Evolutionary conservation across 257 asterid genomes (phyloP).

Genomic region (Paulownia fortunei): DNA sequence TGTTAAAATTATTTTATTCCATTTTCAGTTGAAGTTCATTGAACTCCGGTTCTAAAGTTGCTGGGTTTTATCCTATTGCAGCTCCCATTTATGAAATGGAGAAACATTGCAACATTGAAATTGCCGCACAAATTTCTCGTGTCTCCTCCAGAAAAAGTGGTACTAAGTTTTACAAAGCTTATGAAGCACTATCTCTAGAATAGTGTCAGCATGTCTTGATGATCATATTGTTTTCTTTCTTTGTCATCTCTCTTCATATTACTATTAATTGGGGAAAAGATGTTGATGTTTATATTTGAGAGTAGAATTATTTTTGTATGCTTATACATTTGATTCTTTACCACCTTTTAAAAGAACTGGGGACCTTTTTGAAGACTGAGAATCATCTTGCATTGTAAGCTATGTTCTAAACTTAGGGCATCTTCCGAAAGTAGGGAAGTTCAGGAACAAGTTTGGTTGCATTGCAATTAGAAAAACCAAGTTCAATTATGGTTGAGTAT

Average conservation of each 20-base stretch:
- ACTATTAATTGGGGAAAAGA: neutral
- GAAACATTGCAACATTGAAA: slow-evolving; percentile 96
- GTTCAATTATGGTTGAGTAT: neutral
- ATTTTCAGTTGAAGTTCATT: slow-evolving; percentile 27
- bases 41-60: slow-evolving; percentile 37
- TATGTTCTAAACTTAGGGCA: neutral
- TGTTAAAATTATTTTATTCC: slow-evolving; percentile 3
- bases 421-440: neutral
- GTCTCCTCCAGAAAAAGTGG: slow-evolving; percentile 73
- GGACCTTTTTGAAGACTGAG: neutral
- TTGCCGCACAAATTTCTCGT: slow-evolving; percentile 89
- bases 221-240: neutral
- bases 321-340: neutral
- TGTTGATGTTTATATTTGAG: neutral
- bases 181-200: slow-evolving; percentile 19
- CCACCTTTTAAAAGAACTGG: neutral
- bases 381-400: neutral
- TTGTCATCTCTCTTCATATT: slow-evolving; percentile 18
- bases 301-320: neutral
- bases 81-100: slow-evolving; percentile 96
- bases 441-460: neutral
- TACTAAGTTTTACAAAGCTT: slow-evolving; percentile 38
- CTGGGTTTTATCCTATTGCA: slow-evolving; percentile 46
- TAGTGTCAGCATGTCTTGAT: neutral
- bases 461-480: neutral